Percentiles rank a stretch among this genome's conserved stretches.
Conservation (phyloP, 2,329 filamentous ascomycete genomes). For the Delphinella strobiligena region DNA sequence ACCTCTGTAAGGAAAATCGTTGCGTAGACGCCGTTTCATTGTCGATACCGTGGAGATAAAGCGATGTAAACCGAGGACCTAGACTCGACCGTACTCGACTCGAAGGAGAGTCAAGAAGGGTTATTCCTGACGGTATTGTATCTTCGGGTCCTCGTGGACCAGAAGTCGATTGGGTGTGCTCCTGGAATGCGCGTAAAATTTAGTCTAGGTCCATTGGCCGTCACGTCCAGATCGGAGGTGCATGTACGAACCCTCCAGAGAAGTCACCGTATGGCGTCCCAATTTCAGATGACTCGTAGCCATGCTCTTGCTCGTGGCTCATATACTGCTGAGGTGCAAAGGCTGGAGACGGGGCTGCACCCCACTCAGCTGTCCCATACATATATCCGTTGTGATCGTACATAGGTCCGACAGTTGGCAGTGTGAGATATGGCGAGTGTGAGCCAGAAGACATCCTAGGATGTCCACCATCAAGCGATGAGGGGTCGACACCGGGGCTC, state of each 20-base stretch:
- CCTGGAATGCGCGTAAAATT: constrained; percentile 8
- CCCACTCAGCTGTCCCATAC: constrained; percentile 20
- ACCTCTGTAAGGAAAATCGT: too few relatives aligned
- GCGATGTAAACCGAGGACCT: too few relatives aligned
- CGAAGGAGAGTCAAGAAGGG: too few relatives aligned
- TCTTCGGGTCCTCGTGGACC: neutral
- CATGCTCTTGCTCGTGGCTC: constrained; percentile 23
- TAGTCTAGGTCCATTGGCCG: constrained; percentile 6
- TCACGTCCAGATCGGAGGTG: constrained; percentile 22
- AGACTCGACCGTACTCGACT: too few relatives aligned
- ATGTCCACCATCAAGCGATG: constrained; percentile 29
- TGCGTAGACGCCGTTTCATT: too few relatives aligned
- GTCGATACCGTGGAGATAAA: too few relatives aligned
- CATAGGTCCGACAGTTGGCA: constrained; percentile 21
- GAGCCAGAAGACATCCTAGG: constrained; percentile 21
- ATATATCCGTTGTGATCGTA: constrained; percentile 14
- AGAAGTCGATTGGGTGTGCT: neutral
- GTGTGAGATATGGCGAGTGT: constrained; percentile 30
- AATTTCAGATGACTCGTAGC: constrained; percentile 6
- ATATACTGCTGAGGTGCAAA: constrained; percentile 21
- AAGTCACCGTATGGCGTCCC: constrained; percentile 11
- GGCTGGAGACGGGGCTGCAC: constrained; percentile 20
- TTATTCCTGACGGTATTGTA: neutral
- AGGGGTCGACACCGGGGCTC: constrained; percentile 38
- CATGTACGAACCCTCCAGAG: constrained; percentile 23